Evolutionary conservation across 192 early-diverging fungal species (phyloP), one percentile per base, ranked within the genome.

Genomic region (Podila minutissima): DNA sequence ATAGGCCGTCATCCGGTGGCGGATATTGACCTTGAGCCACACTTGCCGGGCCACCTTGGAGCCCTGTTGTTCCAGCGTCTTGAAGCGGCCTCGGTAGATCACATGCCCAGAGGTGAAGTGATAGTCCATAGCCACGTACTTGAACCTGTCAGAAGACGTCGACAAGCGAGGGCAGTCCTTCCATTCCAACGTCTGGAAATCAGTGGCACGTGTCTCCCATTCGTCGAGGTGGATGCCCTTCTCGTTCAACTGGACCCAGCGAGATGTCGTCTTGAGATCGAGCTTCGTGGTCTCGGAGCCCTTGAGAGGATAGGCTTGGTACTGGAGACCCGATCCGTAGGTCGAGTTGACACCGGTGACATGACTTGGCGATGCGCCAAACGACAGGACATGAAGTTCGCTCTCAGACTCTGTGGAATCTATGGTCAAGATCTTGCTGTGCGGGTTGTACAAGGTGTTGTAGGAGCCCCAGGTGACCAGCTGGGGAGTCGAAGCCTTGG

Each of bases 1-100:
- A 74, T 89, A 89, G 24, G 94, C 74, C 0, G 91, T 92, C 64
- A 85, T 87, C 38, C 93, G 85, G 82, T 97, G 90, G 29, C 95
- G 88, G 41, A 85, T 86, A 72, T 94, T 95, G 37, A 95, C 67
- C 57, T 84, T 83, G 28, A 97, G 78, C 20, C 64, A 50, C 26
- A 93, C 82, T 15, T 62, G 51, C 58, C 57, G 55, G 66, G 62
- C 74, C 33, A 58, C 62, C 22, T 41, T 50, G 59, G 49, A 63
- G 50, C 35, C 32, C 55, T 76, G 70, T 31, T 70, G 49, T 17
- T 17, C 41, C 32, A 24, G 50, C 15, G 64, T 82, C 59, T 72
- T 79, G 62, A 67, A 85, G 15, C 20, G 61, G 15, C 58, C 74
- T 24, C 62, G 66, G 62, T 75, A 70, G 71, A 82, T 63, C 59